A percentile compares a stretch with the other conserved stretches of the same genome.
Evolutionary conservation across 2,329 filamentous ascomycete genomes (phyloP).

Genomic region (Simplicillium aogashimaense): DNA sequence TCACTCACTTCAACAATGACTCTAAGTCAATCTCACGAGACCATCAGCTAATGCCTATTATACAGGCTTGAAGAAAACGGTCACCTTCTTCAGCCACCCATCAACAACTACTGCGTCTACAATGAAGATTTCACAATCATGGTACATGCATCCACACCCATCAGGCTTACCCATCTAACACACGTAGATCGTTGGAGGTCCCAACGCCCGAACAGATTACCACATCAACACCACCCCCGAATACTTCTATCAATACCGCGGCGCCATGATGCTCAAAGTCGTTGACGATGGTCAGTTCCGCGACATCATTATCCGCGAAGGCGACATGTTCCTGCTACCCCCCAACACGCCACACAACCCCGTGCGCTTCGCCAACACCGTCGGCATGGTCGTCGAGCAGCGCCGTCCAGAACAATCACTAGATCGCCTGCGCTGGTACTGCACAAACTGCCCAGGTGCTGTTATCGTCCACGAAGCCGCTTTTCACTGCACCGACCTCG

Average conservation of each 20-base stretch:
- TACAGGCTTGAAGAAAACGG: conserved; percentile 81
- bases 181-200: conserved; percentile 75
- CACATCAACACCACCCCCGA: conserved; percentile 95
- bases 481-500: conserved; percentile 84
- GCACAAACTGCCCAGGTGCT: conserved; percentile 46
- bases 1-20: neutral
- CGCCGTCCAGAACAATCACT: conserved; percentile 57
- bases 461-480: conserved; percentile 72
- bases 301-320: conserved; percentile 84
- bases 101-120: conserved; percentile 98
- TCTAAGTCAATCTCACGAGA: neutral
- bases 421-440: conserved; percentile 89
- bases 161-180: neutral
- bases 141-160: conserved; percentile 29
- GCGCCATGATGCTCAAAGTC: conserved; percentile 87
- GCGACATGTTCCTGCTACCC: conserved; percentile 87
- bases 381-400: conserved; percentile 91
- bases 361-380: conserved; percentile 83
- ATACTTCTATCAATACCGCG: conserved; percentile 96
- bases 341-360: conserved; percentile 96
- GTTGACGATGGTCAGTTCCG: conserved; percentile 65
- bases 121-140: conserved; percentile 75
- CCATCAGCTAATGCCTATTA: neutral
- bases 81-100: conserved; percentile 83
- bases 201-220: conserved; percentile 94